Evolutionary conservation across 2,329 filamentous ascomycete species (phyloP).

Genomic region (Volutella citrinella): DNA sequence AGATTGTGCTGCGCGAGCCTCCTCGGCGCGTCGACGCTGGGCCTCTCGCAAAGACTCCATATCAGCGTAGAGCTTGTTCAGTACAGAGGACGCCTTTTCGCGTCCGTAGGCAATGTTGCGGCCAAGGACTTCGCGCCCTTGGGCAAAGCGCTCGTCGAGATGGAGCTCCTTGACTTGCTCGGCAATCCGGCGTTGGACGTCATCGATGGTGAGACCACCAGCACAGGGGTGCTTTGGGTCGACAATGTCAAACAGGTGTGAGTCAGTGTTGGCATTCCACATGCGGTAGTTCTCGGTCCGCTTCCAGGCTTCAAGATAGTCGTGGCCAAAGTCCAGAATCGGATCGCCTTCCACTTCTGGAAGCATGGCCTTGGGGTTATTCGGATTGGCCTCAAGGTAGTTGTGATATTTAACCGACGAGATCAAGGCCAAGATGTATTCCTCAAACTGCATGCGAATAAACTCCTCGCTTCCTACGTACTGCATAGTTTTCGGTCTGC

Average conservation of each 20-base stretch:
- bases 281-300: conserved; percentile 88
- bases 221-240: conserved; percentile 92
- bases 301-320: conserved; percentile 87
- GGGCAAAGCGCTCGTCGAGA: conserved; percentile 83
- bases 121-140: conserved; percentile 80
- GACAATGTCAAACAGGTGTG: conserved; percentile 89
- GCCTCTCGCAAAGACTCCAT: conserved; percentile 64
- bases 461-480: conserved; percentile 97
- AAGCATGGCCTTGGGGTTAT: conserved; percentile 64
- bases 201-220: conserved; percentile 88
- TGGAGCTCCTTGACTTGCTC: conserved; percentile 94
- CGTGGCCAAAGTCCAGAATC: conserved; percentile 73
- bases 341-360: conserved; percentile 79
- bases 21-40: conserved; percentile 39
- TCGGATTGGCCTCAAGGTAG: conserved; percentile 64
- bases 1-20: conserved; percentile 28
- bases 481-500: conserved; percentile 87
- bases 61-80: conserved; percentile 86
- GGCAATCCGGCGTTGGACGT: conserved; percentile 84
- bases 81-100: conserved; percentile 81
- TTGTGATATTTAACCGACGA: conserved; percentile 87
- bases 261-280: conserved; percentile 77
- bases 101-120: conserved; percentile 84
- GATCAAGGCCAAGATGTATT: conserved; percentile 87
- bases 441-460: conserved; percentile 94